These are phyloP conservation scores for Dictyostelium firmibasis DNA, from an alignment of 78 protist genomes.

Conservation along the genomic window DNA sequence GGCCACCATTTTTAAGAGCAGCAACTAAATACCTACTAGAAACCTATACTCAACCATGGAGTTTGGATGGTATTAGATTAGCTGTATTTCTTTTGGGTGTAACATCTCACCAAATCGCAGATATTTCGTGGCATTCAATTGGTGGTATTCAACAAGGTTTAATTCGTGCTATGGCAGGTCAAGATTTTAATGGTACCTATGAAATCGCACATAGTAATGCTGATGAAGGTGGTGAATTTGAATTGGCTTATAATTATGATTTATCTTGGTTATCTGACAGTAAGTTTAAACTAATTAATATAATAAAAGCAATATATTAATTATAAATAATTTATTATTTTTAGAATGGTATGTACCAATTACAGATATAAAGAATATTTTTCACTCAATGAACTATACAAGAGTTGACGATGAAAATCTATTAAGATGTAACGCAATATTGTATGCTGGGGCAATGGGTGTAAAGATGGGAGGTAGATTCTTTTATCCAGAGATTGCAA, in stretches of 20 bases:
- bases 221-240: conserved; percentile 66
- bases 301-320: not conserved
- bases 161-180: conserved; percentile 74
- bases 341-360: conserved; percentile 65
- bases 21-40: conserved; percentile 15
- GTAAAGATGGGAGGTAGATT: conserved; percentile 50
- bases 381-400: conserved; percentile 21
- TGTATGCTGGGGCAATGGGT: conserved; percentile 71
- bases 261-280: conserved; percentile 42
- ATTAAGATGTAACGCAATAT: conserved; percentile 23
- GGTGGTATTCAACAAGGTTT: conserved; percentile 51
- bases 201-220: conserved; percentile 34
- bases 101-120: conserved; percentile 57
- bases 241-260: conserved; percentile 50
- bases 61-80: not conserved
- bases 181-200: conserved; percentile 48
- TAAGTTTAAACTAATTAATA: too few relatives aligned
- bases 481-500: conserved; percentile 66
- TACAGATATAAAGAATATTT: conserved; percentile 54
- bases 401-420: conserved; percentile 3
- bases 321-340: not conserved
- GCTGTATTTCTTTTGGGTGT: conserved; percentile 68
- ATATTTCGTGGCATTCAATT: conserved; percentile 71
- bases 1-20: conserved; percentile 73
- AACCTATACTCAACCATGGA: conserved; percentile 57